Evolutionary conservation across 257 asterid genomes (phyloP), one percentile per base, ranked within the genome.

Genomic region (Fraxinus americana): DNA sequence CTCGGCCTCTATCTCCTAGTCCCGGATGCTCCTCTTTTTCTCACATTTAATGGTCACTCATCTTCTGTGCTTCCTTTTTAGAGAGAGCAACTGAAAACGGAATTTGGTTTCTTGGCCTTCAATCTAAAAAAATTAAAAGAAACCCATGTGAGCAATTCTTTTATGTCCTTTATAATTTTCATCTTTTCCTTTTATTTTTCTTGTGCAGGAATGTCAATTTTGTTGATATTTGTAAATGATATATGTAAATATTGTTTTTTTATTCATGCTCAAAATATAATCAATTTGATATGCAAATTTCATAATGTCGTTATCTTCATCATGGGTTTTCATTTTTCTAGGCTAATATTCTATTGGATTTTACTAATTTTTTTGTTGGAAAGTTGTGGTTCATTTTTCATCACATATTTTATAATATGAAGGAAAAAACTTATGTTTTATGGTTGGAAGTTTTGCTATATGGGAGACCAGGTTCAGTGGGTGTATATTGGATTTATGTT

Each of bases 401-500:
- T 76, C 54, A 5, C 4, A 45, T 45, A 45, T 45, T 45, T 45
- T 45, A 13, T 45, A 45, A 45, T 12, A 45, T 45, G n/a, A 14
- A 4, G 19, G 38, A 29, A 35, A 43, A 13, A 2, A 30, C 6
- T 79, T 25, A 7, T 39, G 41, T 61, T 71, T 68, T 78, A 69
- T 69, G 71, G 70, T 76, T 75, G 78, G 85, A 82, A 85, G 84
- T 77, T 85, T 38, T 75, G 30, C 76, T 69, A 66, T 84, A 81
- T 82, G 83, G 81, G 77, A 81, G 89, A 84, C 94, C 86, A 83
- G 94, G 92, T 91, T 89, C 94, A 88, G 75, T 89, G 93, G 78
- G 88, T 76, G 89, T 87, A 89, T 91, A 88, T 92, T 85, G 93
- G 96, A 94, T 94, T 92, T 92, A 86, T 94, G 97, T 82, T 90